phyloP scores from a whole-genome alignment of 208 protist species.

The Trypanosoma lewisi region DNA sequence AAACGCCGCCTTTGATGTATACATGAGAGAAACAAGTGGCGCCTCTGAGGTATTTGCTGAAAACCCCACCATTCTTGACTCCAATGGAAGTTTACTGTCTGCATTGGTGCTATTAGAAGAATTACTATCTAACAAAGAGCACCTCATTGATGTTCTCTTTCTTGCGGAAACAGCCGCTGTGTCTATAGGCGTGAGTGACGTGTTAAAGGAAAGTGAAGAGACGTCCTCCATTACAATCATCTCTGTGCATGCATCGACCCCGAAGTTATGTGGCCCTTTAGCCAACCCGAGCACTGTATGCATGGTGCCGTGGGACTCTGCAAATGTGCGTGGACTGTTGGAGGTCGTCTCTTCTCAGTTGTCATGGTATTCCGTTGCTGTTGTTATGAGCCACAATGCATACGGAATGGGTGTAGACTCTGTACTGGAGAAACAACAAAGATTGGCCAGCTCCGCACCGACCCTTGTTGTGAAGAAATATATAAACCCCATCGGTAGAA shows the following conservation, averaged over 20 bases:
- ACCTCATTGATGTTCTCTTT: conserved; percentile 63
- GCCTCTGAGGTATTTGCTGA: conserved; percentile 29
- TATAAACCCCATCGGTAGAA: conserved; percentile 43
- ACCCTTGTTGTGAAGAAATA: conserved; percentile 68
- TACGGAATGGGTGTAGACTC: conserved; percentile 63
- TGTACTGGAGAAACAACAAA: conserved; percentile 38
- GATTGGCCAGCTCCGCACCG: conserved; percentile 40
- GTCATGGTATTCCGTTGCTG: conserved; percentile 67
- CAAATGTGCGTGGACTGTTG: conserved; percentile 67
- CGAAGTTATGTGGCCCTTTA: conserved; percentile 51
- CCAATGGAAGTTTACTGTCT: conserved; percentile 52
- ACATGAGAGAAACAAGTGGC: conserved; percentile 22
- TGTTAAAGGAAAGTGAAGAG: conserved; percentile 43
- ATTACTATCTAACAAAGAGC: conserved; percentile 27
- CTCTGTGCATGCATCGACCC: conserved; percentile 59
- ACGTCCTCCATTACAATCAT: conserved; percentile 55
- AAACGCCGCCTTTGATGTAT: conserved; percentile 28
- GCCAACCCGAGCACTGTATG: conserved; percentile 68
- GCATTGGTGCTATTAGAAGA: conserved; percentile 50
- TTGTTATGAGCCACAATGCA: conserved; percentile 55
- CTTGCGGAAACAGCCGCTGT: conserved; percentile 69
- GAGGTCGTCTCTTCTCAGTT: conserved; percentile 63
- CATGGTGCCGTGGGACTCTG: conserved; percentile 69
- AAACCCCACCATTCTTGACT: conserved; percentile 49
- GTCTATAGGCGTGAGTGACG: conserved; percentile 53